A percentile compares a stretch with the other conserved stretches of the same genome.
phyloP scores from a whole-genome alignment of 2,329 filamentous ascomycete genomes.

The Didymella pomorum region DNA sequence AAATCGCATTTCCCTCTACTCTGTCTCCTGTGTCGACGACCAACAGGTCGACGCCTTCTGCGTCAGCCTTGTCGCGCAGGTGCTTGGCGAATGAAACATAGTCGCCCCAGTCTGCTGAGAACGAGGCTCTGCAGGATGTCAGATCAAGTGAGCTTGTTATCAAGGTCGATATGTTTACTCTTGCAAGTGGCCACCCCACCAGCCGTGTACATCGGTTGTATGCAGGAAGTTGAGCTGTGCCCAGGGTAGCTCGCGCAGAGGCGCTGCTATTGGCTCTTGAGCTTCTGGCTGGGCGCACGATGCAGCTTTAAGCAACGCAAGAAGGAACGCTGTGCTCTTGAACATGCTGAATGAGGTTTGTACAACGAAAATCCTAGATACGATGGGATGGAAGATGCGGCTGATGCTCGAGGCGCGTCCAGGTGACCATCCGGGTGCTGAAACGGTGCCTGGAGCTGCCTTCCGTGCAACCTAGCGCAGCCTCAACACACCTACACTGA shows the following conservation, averaged over 20 bases:
- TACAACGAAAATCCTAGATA: slow-evolving; percentile 2
- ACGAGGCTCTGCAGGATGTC: slow-evolving; percentile 70
- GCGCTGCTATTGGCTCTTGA: slow-evolving; percentile 77
- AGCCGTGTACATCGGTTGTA: slow-evolving; percentile 93
- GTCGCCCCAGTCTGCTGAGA: slow-evolving; percentile 96
- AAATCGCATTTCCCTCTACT: slow-evolving; percentile 92
- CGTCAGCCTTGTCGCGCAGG: slow-evolving; percentile 79
- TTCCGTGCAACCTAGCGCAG: slow-evolving; percentile 5
- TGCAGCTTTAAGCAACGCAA: slow-evolving; percentile 54
- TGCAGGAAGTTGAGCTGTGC: slow-evolving; percentile 92
- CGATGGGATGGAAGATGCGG: slow-evolving; percentile 13
- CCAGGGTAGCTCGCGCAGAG: slow-evolving; percentile 85
- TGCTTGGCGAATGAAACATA: slow-evolving; percentile 92
- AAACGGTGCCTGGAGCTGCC: slow-evolving; percentile 16
- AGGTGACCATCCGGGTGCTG: slow-evolving; percentile 32
- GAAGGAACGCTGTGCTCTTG: slow-evolving; percentile 19
- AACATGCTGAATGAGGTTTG: slow-evolving; percentile 29
- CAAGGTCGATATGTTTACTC: slow-evolving; percentile 63
- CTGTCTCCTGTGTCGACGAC: slow-evolving; percentile 95
- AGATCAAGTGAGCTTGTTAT: background rate
- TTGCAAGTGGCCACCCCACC: slow-evolving; percentile 91
- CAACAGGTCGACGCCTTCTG: slow-evolving; percentile 81
- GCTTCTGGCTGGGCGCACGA: slow-evolving; percentile 76
- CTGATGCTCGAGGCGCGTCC: slow-evolving; percentile 13
- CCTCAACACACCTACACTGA: background rate